These are phyloP conservation scores for Fusarium temperatum DNA, from an alignment of 2,329 filamentous ascomycete genomes.

Conservation along the genomic window DNA sequence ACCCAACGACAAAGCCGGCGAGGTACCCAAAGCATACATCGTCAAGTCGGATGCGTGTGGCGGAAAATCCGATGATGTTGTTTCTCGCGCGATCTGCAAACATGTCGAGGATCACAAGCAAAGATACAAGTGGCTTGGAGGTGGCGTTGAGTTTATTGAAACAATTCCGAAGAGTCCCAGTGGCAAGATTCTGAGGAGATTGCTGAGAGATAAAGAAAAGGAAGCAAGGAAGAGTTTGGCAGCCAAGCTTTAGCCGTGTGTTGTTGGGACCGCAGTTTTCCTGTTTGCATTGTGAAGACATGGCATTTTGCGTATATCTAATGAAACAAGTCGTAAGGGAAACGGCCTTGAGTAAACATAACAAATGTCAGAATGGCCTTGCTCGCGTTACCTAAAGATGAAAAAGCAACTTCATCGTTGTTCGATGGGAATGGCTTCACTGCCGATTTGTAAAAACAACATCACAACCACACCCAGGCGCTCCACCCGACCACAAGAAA, in stretches of 20 bases:
- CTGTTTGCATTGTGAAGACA: not conserved
- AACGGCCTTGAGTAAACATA: accelerated
- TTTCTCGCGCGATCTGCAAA: not conserved
- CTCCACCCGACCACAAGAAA: no score
- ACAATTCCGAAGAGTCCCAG: not conserved
- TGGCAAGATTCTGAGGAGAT: accelerated
- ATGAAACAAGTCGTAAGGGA: accelerated
- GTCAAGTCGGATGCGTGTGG: not conserved
- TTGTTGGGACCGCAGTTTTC: not conserved
- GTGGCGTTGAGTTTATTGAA: not conserved
- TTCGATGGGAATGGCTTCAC: no score
- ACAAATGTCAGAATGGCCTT: accelerated
- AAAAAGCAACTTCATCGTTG: not conserved
- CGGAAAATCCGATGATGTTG: accelerated
- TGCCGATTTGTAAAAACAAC: no score
- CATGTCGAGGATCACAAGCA: not conserved
- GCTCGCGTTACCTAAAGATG: accelerated
- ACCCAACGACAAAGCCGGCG: not conserved
- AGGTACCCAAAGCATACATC: not conserved
- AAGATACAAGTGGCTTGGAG: not conserved
- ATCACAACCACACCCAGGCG: no score
- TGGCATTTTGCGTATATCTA: accelerated
- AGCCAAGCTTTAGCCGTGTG: not conserved
- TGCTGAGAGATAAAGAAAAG: not conserved
- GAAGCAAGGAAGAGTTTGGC: not conserved